Evolutionary conservation across 768 basidiomycete species (phyloP), one percentile per base, ranked within the genome.

Genomic region (Boletus insuetus): DNA sequence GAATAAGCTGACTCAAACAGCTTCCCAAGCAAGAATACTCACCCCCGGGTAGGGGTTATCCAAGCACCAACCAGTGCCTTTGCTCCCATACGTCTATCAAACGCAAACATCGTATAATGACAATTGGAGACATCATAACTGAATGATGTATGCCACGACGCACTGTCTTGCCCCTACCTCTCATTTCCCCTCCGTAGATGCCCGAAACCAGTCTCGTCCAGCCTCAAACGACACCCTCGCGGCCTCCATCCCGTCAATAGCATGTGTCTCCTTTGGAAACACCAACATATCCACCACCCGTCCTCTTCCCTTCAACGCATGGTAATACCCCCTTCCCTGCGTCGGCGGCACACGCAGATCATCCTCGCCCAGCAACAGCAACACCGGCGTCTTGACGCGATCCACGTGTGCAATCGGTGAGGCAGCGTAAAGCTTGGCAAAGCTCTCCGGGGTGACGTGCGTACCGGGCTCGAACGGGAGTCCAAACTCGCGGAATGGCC

Each of bases 341-440:
- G 78, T 75, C 0, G 86, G 81, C 6, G 84, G 78, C 6, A 87
- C 87, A 0, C 88, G 73, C 42, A 79, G 69, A 64, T 91, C 88
- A 17, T 76, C 74, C 10, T 77, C 77, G 0, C 89, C 89, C 12
- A 89, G 69, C 20, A 84, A 63, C 14, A 90, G 63, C 16, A 87
- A 68, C 17, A 87, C 83, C 0, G 82, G 80, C 6, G 79, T 69
- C 41, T 64, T 70, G 32, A 89, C 80, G 3, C 67, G 61, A 43
- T 80, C 77, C n/a, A 85, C 75, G 54, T 82, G 64, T 2, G 76
- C 63, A 20, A 87, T 82, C 0, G 88, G 87, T 2, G 86, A 86
- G 11, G 78, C 73, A 0, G 62, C 55, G 46, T 79, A 77, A 1
- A 88, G 70, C 35, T 68, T 62, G 6, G 68, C 59, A 61, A 76